Percentiles rank a stretch among this genome's conserved stretches.
These are phyloP conservation scores for Globisporangium sylvaticum DNA, from an alignment of 352 stramenopile genomes.

Conservation along the genomic window DNA sequence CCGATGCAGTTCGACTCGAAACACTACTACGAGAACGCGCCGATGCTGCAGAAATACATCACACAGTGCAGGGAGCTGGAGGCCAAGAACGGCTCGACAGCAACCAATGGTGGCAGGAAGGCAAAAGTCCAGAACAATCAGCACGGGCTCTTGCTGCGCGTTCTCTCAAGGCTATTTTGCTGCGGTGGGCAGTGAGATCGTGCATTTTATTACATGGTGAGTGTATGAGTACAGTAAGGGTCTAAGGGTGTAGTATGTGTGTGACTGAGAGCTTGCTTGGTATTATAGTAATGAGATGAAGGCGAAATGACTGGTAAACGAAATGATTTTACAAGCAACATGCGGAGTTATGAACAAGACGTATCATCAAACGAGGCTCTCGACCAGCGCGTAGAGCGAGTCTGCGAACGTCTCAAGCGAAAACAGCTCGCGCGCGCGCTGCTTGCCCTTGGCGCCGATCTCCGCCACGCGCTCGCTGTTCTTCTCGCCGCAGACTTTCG, in stretches of 20 bases:
- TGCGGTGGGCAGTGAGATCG: constrained; percentile 2
- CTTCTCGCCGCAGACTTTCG: constrained; percentile 37
- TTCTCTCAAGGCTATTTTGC: constrained; percentile 14
- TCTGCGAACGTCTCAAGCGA: constrained; percentile 75
- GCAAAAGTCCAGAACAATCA: not conserved
- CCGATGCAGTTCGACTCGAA: constrained; percentile 77
- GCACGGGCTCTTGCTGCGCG: constrained; percentile 1
- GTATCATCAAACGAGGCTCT: constrained; percentile 24
- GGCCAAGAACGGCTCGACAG: constrained; percentile 10
- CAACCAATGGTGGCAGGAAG: not conserved
- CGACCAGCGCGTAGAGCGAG: constrained; percentile 48
- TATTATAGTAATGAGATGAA: not conserved
- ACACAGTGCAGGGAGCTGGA: constrained; percentile 62
- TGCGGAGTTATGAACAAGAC: not conserved
- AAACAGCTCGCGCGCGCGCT: constrained; percentile 53
- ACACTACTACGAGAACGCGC: constrained; percentile 84
- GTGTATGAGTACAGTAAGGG: not conserved
- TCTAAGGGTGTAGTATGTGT: not conserved
- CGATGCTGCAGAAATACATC: constrained; percentile 86
- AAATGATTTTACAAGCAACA: not conserved
- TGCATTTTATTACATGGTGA: not conserved
- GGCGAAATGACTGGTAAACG: not conserved
- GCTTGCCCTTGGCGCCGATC: constrained; percentile 50
- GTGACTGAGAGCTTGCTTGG: not conserved
- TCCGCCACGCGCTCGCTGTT: constrained; percentile 26